Base-by-base conservation (phyloP, 345 rosid species). In the thale cress (Arabidopsis thaliana) region DNA sequence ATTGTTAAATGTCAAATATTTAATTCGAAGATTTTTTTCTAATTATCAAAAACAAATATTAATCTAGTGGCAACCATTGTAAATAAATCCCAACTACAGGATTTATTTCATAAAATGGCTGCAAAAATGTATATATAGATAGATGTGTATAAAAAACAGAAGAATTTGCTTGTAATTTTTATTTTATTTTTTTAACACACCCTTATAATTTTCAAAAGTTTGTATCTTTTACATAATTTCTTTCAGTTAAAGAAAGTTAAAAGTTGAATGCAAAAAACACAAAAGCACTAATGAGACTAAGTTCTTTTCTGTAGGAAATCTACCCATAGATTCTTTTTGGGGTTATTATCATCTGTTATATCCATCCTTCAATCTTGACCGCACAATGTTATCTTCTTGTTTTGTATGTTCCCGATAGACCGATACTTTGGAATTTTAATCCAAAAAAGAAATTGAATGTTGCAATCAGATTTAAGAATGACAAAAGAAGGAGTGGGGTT, bases 271-370 rank as follows among this genome's bases (percentile, higher is more conserved):
- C 61, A 67, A 50, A 22, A 50, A 51, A 23, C 36, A 24, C 36
- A 16, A 36, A 34, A 13, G 42, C 32, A 23, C 7, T 56, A 7
- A 24, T 4, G 13, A 36, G 68, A n/a, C 41, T 8, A 3, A 56
- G 1, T 1, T n/a, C 10, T 64, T 8, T 6, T 20, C 22, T 9
- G 46, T 9, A 69, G 12, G 32, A 68, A 68, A 55, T 68, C 52
- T 68, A 68, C 37, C 20, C 1, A 4, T 68, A 28, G 32, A 28
- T 55, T 41, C 51, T 55, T 41, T 40, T 55, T 53, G 48, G 20
- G 20, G 11, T 40, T 9, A 55, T 28, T 53, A 11, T 41, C 25
- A 69, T 50, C 30, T 51, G 48, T 14, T 40, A 24, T n/a, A 51
- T 23, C 25, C n/a, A 44, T 13, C 24, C 57, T 34, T 7, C 36